A percentile compares a stretch with the other conserved stretches of the same genome.
These are phyloP conservation scores for Paramecium primaurelia DNA, from an alignment of 73 alveolate species.

Conservation along the genomic window DNA sequence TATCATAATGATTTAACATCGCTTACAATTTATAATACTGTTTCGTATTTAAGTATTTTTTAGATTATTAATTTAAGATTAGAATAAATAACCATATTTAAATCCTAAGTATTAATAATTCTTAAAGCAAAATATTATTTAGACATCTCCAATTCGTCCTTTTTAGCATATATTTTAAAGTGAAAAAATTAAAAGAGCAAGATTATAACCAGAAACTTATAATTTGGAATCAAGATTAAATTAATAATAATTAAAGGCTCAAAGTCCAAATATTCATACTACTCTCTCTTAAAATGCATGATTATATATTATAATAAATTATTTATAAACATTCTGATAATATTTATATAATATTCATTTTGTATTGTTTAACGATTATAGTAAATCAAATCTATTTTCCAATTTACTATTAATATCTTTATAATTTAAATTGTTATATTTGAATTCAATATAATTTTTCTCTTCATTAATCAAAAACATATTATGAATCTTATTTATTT, in stretches of 20 bases:
- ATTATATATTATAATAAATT: not conserved
- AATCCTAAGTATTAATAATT: constrained; percentile 11
- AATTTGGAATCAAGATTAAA: not conserved
- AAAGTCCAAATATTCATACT: not conserved
- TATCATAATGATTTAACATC: not conserved
- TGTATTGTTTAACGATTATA: not conserved
- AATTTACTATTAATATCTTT: not conserved
- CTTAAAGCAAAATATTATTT: not conserved
- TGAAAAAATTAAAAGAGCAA: not conserved
- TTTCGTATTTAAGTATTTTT: not conserved
- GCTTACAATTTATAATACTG: not conserved
- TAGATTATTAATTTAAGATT: not conserved
- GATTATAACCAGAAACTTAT: not conserved
- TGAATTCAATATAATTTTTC: not conserved
- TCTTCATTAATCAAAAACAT: not conserved
- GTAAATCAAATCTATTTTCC: not conserved
- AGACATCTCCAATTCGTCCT: not conserved
- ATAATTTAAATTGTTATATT: not conserved
- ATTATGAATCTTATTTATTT: not conserved
- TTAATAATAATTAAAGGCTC: not conserved
- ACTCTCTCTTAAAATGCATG: not conserved
- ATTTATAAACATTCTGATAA: not conserved
- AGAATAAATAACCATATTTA: constrained; percentile 4
- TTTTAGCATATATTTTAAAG: not conserved
- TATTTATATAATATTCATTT: not conserved